Percentiles rank a stretch among this genome's conserved stretches.
Evolutionary conservation across 768 basidiomycete genomes (phyloP).

Genomic region (Boletus insuetus): DNA sequence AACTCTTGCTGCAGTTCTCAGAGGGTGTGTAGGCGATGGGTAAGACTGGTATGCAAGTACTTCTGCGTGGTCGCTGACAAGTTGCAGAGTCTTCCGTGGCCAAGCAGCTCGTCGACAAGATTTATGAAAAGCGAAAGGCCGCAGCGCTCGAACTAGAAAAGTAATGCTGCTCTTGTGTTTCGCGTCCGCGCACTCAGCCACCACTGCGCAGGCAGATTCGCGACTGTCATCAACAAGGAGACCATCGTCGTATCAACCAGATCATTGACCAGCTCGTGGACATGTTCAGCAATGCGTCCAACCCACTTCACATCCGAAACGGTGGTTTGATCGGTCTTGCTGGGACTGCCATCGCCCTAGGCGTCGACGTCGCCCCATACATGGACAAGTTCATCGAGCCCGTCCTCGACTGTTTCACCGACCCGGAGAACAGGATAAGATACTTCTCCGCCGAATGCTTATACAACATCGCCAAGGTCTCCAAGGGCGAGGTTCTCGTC

Average conservation of each 20-base stretch:
- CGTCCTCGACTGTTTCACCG: slow-evolving; percentile 87
- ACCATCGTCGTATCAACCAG: slow-evolving; percentile 74
- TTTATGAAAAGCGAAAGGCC: slow-evolving; percentile 95
- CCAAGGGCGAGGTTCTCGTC: slow-evolving; percentile 92
- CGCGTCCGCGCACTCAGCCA: slow-evolving; percentile 9
- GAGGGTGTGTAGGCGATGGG: slow-evolving; percentile 14
- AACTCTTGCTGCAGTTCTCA: neutral
- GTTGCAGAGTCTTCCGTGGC: slow-evolving; percentile 65
- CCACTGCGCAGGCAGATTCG: slow-evolving; percentile 65
- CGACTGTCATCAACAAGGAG: slow-evolving; percentile 80
- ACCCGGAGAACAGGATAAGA: slow-evolving; percentile 90
- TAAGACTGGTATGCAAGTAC: neutral
- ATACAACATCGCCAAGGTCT: slow-evolving; percentile 97
- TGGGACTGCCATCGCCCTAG: slow-evolving; percentile 94
- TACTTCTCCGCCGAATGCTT: slow-evolving; percentile 98
- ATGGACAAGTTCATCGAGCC: slow-evolving; percentile 92
- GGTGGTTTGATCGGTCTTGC: slow-evolving; percentile 96
- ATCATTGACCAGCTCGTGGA: slow-evolving; percentile 95
- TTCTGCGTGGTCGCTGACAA: neutral
- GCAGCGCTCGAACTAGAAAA: slow-evolving; percentile 96
- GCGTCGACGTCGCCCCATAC: slow-evolving; percentile 89
- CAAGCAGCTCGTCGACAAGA: slow-evolving; percentile 85
- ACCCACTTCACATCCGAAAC: slow-evolving; percentile 86
- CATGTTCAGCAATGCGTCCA: slow-evolving; percentile 82
- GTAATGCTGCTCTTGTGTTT: slow-evolving; percentile 37